These are phyloP conservation scores for Paraconiothyrium sp. DNA, from an alignment of 2,329 filamentous ascomycete genomes.

Conservation along the genomic window DNA sequence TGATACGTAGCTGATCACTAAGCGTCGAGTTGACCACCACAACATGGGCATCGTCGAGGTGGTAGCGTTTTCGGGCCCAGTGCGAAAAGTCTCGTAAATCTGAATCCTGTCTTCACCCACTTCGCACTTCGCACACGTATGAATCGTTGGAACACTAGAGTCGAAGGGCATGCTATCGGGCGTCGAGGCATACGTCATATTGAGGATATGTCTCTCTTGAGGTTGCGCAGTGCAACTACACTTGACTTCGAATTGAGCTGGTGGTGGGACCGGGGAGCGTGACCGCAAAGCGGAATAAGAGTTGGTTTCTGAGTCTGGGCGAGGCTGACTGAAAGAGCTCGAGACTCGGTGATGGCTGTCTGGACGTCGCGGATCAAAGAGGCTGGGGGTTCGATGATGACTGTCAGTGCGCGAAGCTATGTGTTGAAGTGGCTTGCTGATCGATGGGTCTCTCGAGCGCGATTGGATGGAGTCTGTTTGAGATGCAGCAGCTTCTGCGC, in stretches of 20 bases:
- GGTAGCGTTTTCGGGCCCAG: constrained; percentile 5
- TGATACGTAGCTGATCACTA: constrained; percentile 15
- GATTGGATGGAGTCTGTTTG: constrained; percentile 1
- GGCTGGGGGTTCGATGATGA: constrained; percentile 14
- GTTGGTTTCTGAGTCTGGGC: constrained; percentile 13
- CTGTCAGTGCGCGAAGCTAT: constrained; percentile 18
- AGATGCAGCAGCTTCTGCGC: constrained; percentile 12
- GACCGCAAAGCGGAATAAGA: constrained; percentile 11
- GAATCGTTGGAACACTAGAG: constrained; percentile 11
- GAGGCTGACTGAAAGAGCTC: constrained; percentile 7
- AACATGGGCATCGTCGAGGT: constrained; percentile 18
- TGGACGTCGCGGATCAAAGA: constrained; percentile 9
- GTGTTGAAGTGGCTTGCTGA: constrained; percentile 1
- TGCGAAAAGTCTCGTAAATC: constrained; percentile 23
- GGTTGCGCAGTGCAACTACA: constrained; percentile 21
- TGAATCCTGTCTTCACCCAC: constrained; percentile 23
- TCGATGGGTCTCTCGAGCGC: not conserved
- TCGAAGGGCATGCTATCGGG: not conserved
- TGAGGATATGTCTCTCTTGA: constrained; percentile 31
- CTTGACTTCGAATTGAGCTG: constrained; percentile 21
- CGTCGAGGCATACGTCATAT: constrained; percentile 15
- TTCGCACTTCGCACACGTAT: constrained; percentile 23
- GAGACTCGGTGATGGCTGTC: constrained; percentile 20
- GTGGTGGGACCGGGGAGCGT: constrained; percentile 17
- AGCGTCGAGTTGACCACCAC: constrained; percentile 25